Percentiles rank a stretch among this genome's conserved stretches.
These are phyloP conservation scores for Salix koriyanagi DNA, from an alignment of 345 rosid genomes.

Conservation along the genomic window DNA sequence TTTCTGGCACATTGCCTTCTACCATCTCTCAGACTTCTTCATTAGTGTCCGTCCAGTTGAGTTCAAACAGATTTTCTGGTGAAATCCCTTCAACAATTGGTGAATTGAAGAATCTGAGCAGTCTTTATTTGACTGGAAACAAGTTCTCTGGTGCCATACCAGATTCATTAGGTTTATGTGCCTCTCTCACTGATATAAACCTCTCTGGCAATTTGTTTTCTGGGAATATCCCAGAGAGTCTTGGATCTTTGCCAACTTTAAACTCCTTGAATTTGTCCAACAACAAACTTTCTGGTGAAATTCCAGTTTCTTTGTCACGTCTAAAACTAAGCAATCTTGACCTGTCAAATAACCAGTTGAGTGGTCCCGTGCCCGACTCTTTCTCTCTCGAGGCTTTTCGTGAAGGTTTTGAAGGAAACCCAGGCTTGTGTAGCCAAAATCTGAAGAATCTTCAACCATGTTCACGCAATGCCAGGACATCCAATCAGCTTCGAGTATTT, in stretches of 20 bases:
- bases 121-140: slow-evolving; percentile 46
- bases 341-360: slow-evolving; percentile 59
- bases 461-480: slow-evolving; percentile 22
- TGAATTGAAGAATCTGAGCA: slow-evolving; percentile 47
- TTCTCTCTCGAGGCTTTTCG: slow-evolving; percentile 37
- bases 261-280: slow-evolving; percentile 67
- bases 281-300: slow-evolving; percentile 65
- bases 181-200: slow-evolving; percentile 44
- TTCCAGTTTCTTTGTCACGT: slow-evolving; percentile 49
- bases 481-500: slow-evolving; percentile 26
- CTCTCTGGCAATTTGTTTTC: slow-evolving; percentile 58
- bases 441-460: slow-evolving; percentile 42
- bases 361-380: slow-evolving; percentile 57
- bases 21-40: slow-evolving; percentile 51
- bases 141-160: slow-evolving; percentile 59
- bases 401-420: slow-evolving; percentile 57
- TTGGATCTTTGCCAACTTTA: slow-evolving; percentile 43
- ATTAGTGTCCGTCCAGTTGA: slow-evolving; percentile 45
- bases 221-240: slow-evolving; percentile 54
- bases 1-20: slow-evolving; percentile 59
- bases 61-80: slow-evolving; percentile 54
- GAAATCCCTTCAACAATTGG: slow-evolving; percentile 47
- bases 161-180: slow-evolving; percentile 49
- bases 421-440: slow-evolving; percentile 53
- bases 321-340: slow-evolving; percentile 69